These are phyloP conservation scores for Panicum hallii DNA, from an alignment of 202 grass and related monocot genomes.

Conservation along the genomic window DNA sequence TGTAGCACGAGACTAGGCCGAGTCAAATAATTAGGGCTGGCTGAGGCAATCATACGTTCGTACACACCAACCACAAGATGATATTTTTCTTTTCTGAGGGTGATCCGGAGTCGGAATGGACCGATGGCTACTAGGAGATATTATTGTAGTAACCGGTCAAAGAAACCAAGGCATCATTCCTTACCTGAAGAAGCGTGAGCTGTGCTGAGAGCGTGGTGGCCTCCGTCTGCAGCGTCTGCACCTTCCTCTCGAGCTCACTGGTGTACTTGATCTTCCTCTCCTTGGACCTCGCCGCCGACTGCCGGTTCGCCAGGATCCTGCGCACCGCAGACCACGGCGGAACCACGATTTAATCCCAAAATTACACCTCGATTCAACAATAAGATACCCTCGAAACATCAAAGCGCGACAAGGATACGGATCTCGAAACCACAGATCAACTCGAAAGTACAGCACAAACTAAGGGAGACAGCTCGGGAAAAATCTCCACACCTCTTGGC, in stretches of 20 bases:
- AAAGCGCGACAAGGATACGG: conserved; percentile 3
- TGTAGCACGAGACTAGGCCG: conserved; percentile 9
- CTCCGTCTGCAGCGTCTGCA: conserved; percentile 96
- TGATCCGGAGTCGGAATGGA: not conserved
- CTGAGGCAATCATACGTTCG: conserved; percentile 29
- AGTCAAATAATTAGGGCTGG: conserved; percentile 30
- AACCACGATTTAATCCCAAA: not conserved
- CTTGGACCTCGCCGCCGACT: conserved; percentile 90
- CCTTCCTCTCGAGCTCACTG: conserved; percentile 86
- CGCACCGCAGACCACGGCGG: not conserved
- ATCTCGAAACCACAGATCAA: not conserved
- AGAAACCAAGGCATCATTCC: not conserved
- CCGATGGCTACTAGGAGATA: not conserved
- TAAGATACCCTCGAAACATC: not conserved
- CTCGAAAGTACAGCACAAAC: not conserved
- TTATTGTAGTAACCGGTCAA: conserved; percentile 5
- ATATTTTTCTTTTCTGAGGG: not conserved
- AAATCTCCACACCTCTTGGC: conserved; percentile 63
- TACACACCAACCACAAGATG: not conserved
- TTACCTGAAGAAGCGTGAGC: conserved; percentile 92
- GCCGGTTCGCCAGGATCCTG: conserved; percentile 95
- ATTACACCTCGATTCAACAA: not conserved
- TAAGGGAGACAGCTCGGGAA: no score
- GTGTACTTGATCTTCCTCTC: conserved; percentile 96
- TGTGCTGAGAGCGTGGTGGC: conserved; percentile 92